Evolutionary conservation across 228 moss, liverwort and hornwort genomes (phyloP).

Genomic region (Sphagnum magellanicum): DNA sequence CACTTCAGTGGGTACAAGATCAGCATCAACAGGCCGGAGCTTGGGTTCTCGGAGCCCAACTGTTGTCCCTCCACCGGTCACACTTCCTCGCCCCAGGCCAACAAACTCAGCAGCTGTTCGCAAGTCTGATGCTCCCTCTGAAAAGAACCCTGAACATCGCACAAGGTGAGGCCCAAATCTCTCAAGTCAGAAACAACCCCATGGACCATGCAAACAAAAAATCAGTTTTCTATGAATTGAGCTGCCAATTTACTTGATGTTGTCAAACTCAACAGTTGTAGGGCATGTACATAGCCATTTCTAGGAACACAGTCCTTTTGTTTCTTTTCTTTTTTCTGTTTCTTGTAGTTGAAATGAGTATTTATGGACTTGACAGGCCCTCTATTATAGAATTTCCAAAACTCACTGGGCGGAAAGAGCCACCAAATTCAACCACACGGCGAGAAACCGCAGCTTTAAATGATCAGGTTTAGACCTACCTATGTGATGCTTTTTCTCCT

Average conservation of each 20-base stretch:
- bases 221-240: no score
- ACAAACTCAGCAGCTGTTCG: slow-evolving; percentile 27
- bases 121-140: slow-evolving; percentile 36
- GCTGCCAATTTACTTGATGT: no score
- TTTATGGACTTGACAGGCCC: slow-evolving; percentile 1
- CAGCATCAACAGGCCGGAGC: slow-evolving; percentile 37
- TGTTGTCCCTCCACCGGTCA: slow-evolving; percentile 25
- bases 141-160: slow-evolving; percentile 43
- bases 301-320: background rate
- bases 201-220: no score
- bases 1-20: slow-evolving; percentile 17
- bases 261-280: background rate
- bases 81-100: slow-evolving; percentile 38
- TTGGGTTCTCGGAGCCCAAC: slow-evolving; percentile 24
- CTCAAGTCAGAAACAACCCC: no score
- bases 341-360: background rate
- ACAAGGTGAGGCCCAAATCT: slow-evolving; percentile 5
- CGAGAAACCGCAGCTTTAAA: slow-evolving; percentile 21
- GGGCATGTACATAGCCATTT: background rate
- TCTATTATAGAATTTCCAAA: background rate
- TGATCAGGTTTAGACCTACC: slow-evolving; percentile 12
- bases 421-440: background rate
- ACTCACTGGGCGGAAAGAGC: background rate
- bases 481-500: no score
- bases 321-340: background rate